A percentile compares a stretch with the other conserved stretches of the same genome.
Conservation (phyloP, 306 rosid species). For the Gillenia trifoliata region DNA sequence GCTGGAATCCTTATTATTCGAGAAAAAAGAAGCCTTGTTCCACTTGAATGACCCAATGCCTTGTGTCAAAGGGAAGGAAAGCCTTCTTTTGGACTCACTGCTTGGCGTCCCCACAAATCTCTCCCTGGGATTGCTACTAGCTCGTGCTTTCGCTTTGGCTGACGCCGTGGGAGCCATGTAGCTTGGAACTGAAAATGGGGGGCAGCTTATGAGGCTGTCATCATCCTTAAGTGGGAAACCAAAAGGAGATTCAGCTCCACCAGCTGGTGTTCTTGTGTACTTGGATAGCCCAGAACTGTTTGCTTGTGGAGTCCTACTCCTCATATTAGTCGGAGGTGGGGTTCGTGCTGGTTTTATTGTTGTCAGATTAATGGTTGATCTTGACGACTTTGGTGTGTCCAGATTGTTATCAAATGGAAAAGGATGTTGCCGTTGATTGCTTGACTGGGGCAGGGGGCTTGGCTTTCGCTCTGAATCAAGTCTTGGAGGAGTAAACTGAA, state of each 20-base stretch:
- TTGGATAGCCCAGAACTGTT: constrained; percentile 39
- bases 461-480: constrained; percentile 60
- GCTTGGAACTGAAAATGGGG: constrained; percentile 84
- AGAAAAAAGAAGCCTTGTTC: constrained; percentile 60
- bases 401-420: constrained; percentile 47
- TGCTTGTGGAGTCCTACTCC: constrained; percentile 56
- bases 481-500: constrained; percentile 72
- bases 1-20: constrained; percentile 48
- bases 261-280: constrained; percentile 42
- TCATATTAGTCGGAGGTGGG: constrained; percentile 30
- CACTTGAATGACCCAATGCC: constrained; percentile 81
- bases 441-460: constrained; percentile 60
- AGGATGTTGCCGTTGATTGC: constrained; percentile 39
- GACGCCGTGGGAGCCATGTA: constrained; percentile 86
- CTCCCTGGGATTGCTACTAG: constrained; percentile 67
- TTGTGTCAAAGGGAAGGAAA: constrained; percentile 74
- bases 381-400: constrained; percentile 84
- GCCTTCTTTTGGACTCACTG: constrained; percentile 67
- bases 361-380: constrained; percentile 47
- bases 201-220: constrained; percentile 90
- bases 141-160: constrained; percentile 72
- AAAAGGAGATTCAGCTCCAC: constrained; percentile 56
- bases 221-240: constrained; percentile 62
- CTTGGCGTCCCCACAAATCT: constrained; percentile 68
- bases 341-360: constrained; percentile 39